Evolutionary conservation across 2,329 filamentous ascomycete genomes (phyloP).

Genomic region (Fusarium torreyae): DNA sequence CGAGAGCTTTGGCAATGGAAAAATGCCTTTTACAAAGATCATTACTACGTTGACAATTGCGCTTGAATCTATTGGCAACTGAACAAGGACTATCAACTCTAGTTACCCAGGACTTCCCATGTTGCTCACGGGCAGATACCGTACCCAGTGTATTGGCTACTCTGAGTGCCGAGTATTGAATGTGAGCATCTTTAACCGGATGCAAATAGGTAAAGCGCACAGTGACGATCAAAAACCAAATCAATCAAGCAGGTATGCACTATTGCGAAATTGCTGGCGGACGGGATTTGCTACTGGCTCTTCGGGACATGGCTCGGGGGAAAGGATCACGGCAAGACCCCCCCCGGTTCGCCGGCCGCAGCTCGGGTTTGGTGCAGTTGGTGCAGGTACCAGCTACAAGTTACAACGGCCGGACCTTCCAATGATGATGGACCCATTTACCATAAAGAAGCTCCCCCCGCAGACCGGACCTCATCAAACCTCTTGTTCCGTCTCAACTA

Average conservation of each 20-base stretch:
- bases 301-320: constrained; percentile 51
- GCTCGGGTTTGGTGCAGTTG: constrained; percentile 40
- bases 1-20: constrained; percentile 3
- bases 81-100: constrained; percentile 17
- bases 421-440: constrained; percentile 46
- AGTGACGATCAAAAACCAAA: constrained; percentile 32
- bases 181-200: constrained; percentile 9
- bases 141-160: constrained; percentile 28
- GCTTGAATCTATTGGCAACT: constrained; percentile 8
- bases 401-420: constrained; percentile 37
- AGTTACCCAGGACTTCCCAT: constrained; percentile 6
- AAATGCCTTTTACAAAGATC: background rate
- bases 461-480: constrained; percentile 46
- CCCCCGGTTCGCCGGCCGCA: constrained; percentile 51
- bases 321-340: constrained; percentile 50
- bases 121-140: constrained; percentile 19
- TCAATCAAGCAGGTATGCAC: constrained; percentile 4
- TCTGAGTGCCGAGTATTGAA: constrained; percentile 31
- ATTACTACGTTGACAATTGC: background rate
- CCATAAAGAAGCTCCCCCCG: constrained; percentile 51
- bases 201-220: constrained; percentile 11
- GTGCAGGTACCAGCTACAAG: constrained; percentile 48
- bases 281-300: constrained; percentile 37
- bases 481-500: constrained; percentile 38
- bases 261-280: constrained; percentile 13